Conservation (phyloP, 768 basidiomycete species). For the Russula compacta region DNA sequence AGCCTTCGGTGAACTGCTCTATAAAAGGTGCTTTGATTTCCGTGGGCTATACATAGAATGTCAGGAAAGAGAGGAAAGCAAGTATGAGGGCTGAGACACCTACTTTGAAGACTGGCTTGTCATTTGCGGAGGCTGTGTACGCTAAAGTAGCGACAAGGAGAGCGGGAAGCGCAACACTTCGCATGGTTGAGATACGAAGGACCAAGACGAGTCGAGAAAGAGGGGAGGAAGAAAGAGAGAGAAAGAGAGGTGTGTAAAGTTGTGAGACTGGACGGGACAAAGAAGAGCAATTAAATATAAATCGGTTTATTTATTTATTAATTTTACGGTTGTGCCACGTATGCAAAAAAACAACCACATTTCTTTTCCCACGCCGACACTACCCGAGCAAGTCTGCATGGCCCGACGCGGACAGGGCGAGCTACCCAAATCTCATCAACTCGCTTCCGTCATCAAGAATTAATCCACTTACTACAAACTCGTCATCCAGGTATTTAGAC, state of each 20-base stretch:
- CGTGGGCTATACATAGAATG: constrained; percentile 45
- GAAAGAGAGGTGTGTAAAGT: constrained; percentile 24
- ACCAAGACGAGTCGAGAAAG: constrained; percentile 33
- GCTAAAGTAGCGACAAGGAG: constrained; percentile 55
- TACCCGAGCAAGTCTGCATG: constrained; percentile 84
- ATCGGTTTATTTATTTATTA: constrained; percentile 24
- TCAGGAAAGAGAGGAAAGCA: background rate
- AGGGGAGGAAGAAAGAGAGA: constrained; percentile 32
- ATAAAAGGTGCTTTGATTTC: constrained; percentile 80
- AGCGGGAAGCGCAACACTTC: constrained; percentile 76
- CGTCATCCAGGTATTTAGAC: constrained; percentile 94
- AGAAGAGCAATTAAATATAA: constrained; percentile 1
- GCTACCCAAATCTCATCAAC: constrained; percentile 34
- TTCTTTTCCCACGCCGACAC: constrained; percentile 24
- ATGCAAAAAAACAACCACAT: constrained; percentile 24
- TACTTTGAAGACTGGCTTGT: constrained; percentile 63
- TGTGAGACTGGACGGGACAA: constrained; percentile 20
- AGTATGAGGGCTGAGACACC: background rate
- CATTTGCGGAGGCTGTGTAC: constrained; percentile 49
- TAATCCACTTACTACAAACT: constrained; percentile 68
- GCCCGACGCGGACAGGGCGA: constrained; percentile 91
- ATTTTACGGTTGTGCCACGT: constrained; percentile 33
- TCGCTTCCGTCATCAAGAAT: background rate
- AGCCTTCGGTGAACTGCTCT: constrained; percentile 93
- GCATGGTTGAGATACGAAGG: constrained; percentile 70